Evolutionary conservation across 139 green algal genomes (phyloP).

Genomic region (Chlorella sp.): DNA sequence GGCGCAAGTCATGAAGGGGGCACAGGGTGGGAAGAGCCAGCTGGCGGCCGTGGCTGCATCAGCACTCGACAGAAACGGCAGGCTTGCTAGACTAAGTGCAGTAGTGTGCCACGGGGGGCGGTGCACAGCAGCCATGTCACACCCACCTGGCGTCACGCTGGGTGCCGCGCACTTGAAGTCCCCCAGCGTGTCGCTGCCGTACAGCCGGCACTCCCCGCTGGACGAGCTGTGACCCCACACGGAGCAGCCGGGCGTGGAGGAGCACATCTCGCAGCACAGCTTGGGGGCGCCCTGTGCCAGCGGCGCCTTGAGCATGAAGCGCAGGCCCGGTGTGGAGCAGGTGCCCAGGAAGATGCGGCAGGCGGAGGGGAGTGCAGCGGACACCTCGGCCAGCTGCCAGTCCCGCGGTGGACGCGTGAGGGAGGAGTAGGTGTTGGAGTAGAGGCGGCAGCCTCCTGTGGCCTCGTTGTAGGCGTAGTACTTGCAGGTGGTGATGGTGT

Average conservation of each 20-base stretch:
- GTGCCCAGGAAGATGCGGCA: background rate
- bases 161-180: no score
- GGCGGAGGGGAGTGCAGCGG: background rate
- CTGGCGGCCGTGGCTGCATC: no score
- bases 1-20: no score
- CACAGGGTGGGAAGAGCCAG: no score
- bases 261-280: background rate
- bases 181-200: background rate
- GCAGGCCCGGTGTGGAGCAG: background rate
- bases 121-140: no score
- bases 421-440: background rate
- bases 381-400: background rate
- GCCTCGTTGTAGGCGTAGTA: background rate
- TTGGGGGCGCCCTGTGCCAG: background rate
- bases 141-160: no score
- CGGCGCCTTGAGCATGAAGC: background rate
- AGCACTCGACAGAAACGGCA: no score
- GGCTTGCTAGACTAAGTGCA: no score
- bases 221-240: background rate
- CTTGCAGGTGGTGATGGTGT: background rate
- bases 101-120: no score
- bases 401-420: background rate
- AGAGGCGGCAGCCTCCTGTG: background rate
- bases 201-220: background rate
- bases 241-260: background rate